Base-by-base conservation (phyloP, 2,329 filamentous ascomycete species). In the Fusarium gaditjirri region DNA sequence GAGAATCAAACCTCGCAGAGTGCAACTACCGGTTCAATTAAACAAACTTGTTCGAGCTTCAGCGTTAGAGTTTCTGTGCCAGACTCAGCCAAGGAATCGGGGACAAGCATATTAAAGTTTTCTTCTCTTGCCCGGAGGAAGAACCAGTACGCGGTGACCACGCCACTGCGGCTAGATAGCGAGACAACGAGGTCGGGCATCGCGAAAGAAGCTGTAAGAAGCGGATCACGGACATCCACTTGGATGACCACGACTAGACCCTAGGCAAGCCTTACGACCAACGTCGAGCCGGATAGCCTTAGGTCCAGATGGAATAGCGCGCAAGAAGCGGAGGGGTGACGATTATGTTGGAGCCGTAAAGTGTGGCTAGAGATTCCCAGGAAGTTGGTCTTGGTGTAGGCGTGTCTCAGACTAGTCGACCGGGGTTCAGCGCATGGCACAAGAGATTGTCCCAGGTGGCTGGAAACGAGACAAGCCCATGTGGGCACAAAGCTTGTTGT, bases 151-250 rank as follows among this genome's bases (percentile, higher is more conserved):
- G 38, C 23, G 61, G 54, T 13, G 50, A 41, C 42, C 27, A 56
- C 67, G 74, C 75, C 66, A 71, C 72, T 50, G 25, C 29, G 60
- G 55, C 58, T 44, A 46, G 43, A 25, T 31, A 72, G 50, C 50
- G 47, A 56, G 50, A 58, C 59, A 44, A 65, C 46, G 53, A 66
- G 49, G 64, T 69, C 54, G 72, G 72, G 33, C 65, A 72, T 66
- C 50, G 72, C 58, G 62, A 74, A 36, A 57, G 56, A 66, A 71
- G 44, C 58, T 56, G 60, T 38, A 44, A 53, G 33, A 49, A 60
- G 54, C 56, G 61, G 59, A 69, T 62, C 41, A 46, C 29, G 29
- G 25, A 41, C 43, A 65, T 56, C 58, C 54, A 65, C 38, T 39
- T 62, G 36, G 44, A 62, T 46, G 39, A 43, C 61, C 33, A 49